Evolutionary conservation across 495 filamentous ascomycete genomes (phyloP).

Genomic region (Hyaloscypha finlandica): DNA sequence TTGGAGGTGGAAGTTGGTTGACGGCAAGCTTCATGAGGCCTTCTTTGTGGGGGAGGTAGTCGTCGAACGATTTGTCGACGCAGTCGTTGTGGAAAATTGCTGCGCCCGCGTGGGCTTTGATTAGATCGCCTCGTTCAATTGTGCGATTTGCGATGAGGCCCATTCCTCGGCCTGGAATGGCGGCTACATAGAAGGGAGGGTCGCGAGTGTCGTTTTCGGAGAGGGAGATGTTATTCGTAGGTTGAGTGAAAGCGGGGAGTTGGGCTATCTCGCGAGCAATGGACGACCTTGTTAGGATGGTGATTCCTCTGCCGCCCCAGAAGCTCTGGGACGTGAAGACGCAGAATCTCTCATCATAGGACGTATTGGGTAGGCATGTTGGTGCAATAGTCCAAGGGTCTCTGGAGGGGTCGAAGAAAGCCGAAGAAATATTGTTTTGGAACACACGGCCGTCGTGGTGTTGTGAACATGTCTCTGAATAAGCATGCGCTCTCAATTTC

Average conservation of each 20-base stretch:
- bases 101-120: slow-evolving; percentile 16
- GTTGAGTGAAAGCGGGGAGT: slow-evolving; percentile 4
- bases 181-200: slow-evolving; percentile 8
- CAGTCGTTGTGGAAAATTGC: slow-evolving; percentile 22
- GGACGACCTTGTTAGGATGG: slow-evolving; percentile 24
- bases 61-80: slow-evolving; percentile 10
- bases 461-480: slow-evolving; percentile 8
- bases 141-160: slow-evolving; percentile 21
- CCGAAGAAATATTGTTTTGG: not conserved
- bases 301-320: slow-evolving; percentile 18
- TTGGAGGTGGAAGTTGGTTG: slow-evolving; percentile 16
- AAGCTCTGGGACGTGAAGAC: slow-evolving; percentile 23
- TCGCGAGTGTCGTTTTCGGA: slow-evolving; percentile 12
- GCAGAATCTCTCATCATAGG: slow-evolving; percentile 13
- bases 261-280: slow-evolving; percentile 14
- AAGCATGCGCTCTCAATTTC: slow-evolving; percentile 2
- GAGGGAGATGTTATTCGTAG: not conserved
- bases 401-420: not conserved
- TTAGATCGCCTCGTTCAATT: slow-evolving; percentile 17
- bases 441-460: not conserved
- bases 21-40: slow-evolving; percentile 16
- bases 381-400: slow-evolving; percentile 19
- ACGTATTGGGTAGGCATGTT: slow-evolving; percentile 14
- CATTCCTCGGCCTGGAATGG: slow-evolving; percentile 22
- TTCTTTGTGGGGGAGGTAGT: not conserved